A percentile compares a stretch with the other conserved stretches of the same genome.
These are phyloP conservation scores for Linnemannia schmuckeri DNA, from an alignment of 192 early-diverging fungal species.

Conservation along the genomic window DNA sequence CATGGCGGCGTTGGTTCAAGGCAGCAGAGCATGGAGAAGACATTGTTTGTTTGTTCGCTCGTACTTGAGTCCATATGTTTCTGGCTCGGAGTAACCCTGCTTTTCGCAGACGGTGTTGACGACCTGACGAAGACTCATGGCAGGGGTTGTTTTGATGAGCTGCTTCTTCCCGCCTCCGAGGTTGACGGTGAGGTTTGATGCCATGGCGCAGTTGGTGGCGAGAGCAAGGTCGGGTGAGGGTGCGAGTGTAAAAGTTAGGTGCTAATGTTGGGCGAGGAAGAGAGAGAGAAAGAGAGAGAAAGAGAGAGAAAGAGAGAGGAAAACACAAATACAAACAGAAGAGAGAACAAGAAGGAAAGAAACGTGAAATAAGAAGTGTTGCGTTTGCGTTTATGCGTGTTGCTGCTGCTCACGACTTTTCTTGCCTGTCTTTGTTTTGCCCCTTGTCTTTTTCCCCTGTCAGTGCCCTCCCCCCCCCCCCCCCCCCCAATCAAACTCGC, in stretches of 20 bases:
- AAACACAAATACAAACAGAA: not conserved
- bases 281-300: not conserved
- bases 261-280: not conserved
- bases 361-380: not conserved
- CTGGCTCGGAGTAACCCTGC: constrained; percentile 64
- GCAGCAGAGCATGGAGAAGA: not conserved
- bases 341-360: not conserved
- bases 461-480: not conserved
- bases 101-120: constrained; percentile 73
- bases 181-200: constrained; percentile 70
- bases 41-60: not conserved
- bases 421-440: not conserved
- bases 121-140: constrained; percentile 78
- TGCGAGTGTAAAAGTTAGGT: not conserved
- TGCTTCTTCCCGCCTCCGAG: constrained; percentile 62
- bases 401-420: not conserved
- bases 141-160: constrained; percentile 78
- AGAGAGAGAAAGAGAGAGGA: not conserved
- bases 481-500: not conserved
- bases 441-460: not conserved
- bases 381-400: not conserved
- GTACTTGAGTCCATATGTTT: constrained; percentile 73
- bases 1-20: not conserved
- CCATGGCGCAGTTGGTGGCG: constrained; percentile 54
- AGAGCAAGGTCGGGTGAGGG: not conserved